Evolutionary conservation across 2,329 filamentous ascomycete species (phyloP).

Genomic region (Monilinia fructigena): DNA sequence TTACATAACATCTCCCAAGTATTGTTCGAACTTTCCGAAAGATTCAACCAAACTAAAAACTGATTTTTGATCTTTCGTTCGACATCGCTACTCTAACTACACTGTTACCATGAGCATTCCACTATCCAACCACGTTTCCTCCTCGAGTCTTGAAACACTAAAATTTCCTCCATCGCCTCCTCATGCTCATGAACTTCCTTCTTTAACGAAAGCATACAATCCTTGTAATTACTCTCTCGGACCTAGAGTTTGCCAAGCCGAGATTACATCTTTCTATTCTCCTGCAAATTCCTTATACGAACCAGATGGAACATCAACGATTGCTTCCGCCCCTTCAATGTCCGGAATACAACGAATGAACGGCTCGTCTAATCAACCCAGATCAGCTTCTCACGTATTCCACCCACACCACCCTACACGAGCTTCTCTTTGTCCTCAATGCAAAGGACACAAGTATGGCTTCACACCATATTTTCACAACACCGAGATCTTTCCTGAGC

Average conservation of each 20-base stretch:
- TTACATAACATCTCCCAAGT: too few relatives aligned
- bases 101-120: slow-evolving; percentile 18
- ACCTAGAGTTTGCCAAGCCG: slow-evolving; percentile 3
- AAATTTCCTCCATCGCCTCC: slow-evolving; percentile 17
- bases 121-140: slow-evolving; percentile 6
- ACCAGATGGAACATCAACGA: slow-evolving; percentile 14
- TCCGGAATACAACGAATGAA: not conserved
- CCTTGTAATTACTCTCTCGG: not conserved
- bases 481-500: slow-evolving; percentile 28
- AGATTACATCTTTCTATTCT: slow-evolving; percentile 16
- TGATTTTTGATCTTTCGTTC: not conserved
- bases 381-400: not conserved
- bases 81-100: not conserved
- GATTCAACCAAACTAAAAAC: not conserved
- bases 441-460: slow-evolving; percentile 33
- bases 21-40: not conserved
- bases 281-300: slow-evolving; percentile 14
- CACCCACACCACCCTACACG: not conserved
- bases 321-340: slow-evolving; percentile 16
- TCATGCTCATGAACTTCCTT: slow-evolving; percentile 8
- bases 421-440: slow-evolving; percentile 28
- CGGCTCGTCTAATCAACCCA: not conserved
- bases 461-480: slow-evolving; percentile 38
- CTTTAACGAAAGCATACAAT: slow-evolving; percentile 6
- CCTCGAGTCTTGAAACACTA: slow-evolving; percentile 4